These are phyloP conservation scores for Pseudocohnilembus persalinus DNA, from an alignment of 169 alveolate species.

Conservation along the genomic window DNA sequence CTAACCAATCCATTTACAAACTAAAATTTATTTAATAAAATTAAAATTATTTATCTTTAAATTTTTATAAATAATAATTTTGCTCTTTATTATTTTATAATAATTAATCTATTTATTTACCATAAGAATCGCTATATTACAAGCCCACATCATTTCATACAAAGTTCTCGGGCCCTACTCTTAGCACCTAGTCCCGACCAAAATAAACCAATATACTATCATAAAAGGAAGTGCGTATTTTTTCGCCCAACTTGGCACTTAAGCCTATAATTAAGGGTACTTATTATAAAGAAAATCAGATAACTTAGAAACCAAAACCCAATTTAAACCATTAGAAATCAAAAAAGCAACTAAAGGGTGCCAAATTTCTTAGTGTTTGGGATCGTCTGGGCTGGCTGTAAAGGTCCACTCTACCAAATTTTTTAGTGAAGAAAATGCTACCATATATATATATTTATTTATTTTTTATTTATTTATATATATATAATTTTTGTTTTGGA, in stretches of 20 bases:
- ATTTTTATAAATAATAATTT: no score
- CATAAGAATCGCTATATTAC: constrained; percentile 45
- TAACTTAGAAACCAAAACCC: constrained; percentile 1
- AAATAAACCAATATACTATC: constrained; percentile 2
- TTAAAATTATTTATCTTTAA: no score
- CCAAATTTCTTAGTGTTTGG: not conserved
- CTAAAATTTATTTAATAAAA: not conserved
- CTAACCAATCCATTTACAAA: constrained; percentile 25
- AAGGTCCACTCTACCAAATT: not conserved
- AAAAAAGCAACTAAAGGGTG: not conserved
- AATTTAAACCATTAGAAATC: not conserved
- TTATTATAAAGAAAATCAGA: not conserved
- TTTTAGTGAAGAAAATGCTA: not conserved
- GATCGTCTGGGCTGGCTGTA: not conserved
- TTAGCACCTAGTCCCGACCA: constrained; percentile 5
- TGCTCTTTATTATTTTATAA: no score
- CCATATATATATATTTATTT: not conserved
- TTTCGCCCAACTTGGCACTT: not conserved
- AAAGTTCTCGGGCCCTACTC: constrained; percentile 25
- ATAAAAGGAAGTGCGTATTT: constrained; percentile 8
- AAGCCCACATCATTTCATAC: constrained; percentile 56
- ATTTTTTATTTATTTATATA: no score
- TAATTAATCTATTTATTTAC: no score
- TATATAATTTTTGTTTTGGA: no score
- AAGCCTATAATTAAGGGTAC: constrained; percentile 3